Percentiles rank a stretch among this genome's conserved stretches.
Evolutionary conservation across 225 moss, liverwort and hornwort genomes (phyloP).

Genomic region (Neckera pumila): DNA sequence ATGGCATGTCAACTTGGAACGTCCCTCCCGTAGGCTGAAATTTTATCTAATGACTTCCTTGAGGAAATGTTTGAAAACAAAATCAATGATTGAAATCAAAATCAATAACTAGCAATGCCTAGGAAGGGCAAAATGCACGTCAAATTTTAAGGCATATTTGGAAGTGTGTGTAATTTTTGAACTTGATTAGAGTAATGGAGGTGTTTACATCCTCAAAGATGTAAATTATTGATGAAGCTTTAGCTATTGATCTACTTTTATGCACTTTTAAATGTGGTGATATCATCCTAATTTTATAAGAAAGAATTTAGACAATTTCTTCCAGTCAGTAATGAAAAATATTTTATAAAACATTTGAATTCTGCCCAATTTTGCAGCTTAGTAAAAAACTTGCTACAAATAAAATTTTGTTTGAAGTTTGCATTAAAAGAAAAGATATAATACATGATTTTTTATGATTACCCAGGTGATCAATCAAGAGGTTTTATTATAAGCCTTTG

Average conservation of each 20-base stretch:
- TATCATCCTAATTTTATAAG: background rate
- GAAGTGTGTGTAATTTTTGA: fast-evolving
- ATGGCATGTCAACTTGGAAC: too few relatives aligned
- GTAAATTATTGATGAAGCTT: background rate
- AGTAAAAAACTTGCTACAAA: fast-evolving
- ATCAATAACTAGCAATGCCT: fast-evolving
- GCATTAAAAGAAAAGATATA: background rate
- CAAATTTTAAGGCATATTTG: background rate
- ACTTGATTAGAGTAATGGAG: fast-evolving
- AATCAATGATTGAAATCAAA: background rate
- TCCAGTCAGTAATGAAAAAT: background rate
- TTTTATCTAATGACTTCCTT: too few relatives aligned
- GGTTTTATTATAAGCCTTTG: background rate
- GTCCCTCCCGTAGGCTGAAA: too few relatives aligned
- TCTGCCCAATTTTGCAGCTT: background rate
- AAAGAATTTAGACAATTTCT: background rate
- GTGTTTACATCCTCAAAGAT: fast-evolving
- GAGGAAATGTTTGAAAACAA: background rate
- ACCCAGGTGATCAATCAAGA: background rate
- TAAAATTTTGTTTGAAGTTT: background rate
- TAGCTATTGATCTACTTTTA: fast-evolving
- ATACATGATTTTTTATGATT: too few relatives aligned
- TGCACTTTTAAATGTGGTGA: background rate
- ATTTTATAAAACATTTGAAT: background rate
- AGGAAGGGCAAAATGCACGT: background rate